phyloP scores from a whole-genome alignment of 192 early-diverging fungal species.

The Umbelopsis isabellina region DNA sequence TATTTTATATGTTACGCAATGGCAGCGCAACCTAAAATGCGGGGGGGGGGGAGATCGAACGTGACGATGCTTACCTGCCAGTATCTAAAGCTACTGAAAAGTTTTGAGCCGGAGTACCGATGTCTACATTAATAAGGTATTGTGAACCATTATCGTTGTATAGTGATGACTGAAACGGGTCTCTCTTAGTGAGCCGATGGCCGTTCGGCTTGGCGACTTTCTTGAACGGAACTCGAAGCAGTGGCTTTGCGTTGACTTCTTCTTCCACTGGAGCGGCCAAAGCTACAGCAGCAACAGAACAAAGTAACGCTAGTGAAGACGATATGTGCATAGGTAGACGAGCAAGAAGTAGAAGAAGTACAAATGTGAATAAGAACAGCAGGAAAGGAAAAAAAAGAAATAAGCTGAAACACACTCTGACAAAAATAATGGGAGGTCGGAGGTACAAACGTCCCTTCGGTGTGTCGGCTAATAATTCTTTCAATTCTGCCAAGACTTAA shows the following conservation, averaged over 20 bases:
- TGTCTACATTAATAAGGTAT: conserved; percentile 37
- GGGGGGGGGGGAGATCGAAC: not conserved
- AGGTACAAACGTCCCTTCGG: conserved; percentile 1
- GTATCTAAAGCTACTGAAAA: conserved; percentile 40
- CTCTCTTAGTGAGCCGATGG: conserved; percentile 5
- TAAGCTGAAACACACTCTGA: conserved; percentile 8
- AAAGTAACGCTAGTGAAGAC: conserved; percentile 15
- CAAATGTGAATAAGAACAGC: not conserved
- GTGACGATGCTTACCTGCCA: conserved; percentile 31
- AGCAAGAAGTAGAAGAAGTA: conserved; percentile 6
- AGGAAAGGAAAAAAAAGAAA: not conserved
- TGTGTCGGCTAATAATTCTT: conserved; percentile 17
- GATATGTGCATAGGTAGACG: conserved; percentile 3
- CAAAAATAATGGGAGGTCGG: not conserved
- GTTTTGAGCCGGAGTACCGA: conserved; percentile 35
- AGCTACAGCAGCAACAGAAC: not conserved
- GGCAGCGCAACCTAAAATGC: not conserved
- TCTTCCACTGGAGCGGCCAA: not conserved
- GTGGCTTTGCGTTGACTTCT: not conserved
- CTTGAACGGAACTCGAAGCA: conserved; percentile 32
- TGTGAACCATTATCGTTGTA: conserved; percentile 42
- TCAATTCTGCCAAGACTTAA: conserved; percentile 10
- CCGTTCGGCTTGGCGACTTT: conserved; percentile 19
- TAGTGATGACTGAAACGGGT: conserved; percentile 23
- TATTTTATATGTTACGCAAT: not conserved